Conservation (phyloP, 2,329 filamentous ascomycete species). For the Sporothrix curviconia region DNA sequence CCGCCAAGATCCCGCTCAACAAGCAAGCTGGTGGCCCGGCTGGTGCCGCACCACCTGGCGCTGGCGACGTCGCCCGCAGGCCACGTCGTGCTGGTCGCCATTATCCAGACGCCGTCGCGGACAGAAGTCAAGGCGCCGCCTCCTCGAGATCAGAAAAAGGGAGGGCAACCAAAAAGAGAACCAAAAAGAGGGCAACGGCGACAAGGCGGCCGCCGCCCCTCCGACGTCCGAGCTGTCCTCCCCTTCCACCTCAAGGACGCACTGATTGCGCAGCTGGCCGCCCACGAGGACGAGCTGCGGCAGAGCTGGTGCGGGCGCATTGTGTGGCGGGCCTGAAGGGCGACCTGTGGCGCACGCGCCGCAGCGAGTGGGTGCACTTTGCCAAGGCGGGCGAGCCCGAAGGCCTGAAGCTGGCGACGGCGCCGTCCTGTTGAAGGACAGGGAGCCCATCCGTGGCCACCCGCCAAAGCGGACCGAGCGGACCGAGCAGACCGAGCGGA, state of each 20-base stretch:
- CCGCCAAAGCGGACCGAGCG: not conserved
- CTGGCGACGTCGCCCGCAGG: constrained; percentile 46
- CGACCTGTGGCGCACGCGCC: constrained; percentile 48
- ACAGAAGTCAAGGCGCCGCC: not conserved
- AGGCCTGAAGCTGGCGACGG: constrained; percentile 29
- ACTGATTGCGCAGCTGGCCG: constrained; percentile 43
- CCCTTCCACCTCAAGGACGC: constrained; percentile 54
- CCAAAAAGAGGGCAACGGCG: not conserved
- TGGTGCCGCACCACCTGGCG: constrained; percentile 39
- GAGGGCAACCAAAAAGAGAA: not conserved
- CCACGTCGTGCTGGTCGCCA: constrained; percentile 44
- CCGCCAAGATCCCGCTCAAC: constrained; percentile 36
- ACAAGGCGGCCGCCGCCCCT: constrained; percentile 20
- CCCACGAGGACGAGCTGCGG: constrained; percentile 43
- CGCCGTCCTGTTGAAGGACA: constrained; percentile 24
- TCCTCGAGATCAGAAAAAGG: not conserved
- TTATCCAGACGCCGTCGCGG: constrained; percentile 44
- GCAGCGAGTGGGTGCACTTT: constrained; percentile 51
- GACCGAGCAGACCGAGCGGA: not conserved
- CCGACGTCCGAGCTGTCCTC: constrained; percentile 33
- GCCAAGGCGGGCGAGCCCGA: constrained; percentile 44
- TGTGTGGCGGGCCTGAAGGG: constrained; percentile 53
- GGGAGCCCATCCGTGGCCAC: constrained; percentile 3
- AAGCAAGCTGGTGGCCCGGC: constrained; percentile 45
- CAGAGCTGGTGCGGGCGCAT: constrained; percentile 49